Conservation (phyloP, 148 eudicot species). For the Polygonum maritimum region DNA sequence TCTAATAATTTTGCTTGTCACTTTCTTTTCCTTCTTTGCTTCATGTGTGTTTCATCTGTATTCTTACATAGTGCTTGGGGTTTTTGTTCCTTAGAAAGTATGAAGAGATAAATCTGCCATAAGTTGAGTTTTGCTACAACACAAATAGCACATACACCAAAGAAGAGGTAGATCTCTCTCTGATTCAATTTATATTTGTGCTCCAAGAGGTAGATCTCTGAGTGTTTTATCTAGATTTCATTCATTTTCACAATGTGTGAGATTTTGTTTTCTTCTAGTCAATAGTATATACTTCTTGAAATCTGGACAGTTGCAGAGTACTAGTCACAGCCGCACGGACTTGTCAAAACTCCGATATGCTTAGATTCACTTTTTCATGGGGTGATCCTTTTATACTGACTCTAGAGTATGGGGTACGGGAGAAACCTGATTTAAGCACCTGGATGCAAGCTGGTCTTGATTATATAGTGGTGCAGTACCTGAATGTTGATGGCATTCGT, state of each 20-base stretch:
- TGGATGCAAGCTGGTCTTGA: slow-evolving; percentile 96
- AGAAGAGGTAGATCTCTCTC: slow-evolving; percentile 34
- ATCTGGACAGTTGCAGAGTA: not conserved
- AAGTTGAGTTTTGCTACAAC: slow-evolving; percentile 64
- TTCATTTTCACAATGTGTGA: not conserved
- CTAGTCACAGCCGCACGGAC: not conserved
- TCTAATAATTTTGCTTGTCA: not conserved
- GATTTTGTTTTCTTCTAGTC: not conserved
- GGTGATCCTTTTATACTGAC: not conserved
- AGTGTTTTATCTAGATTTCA: not conserved
- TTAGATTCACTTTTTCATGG: not conserved
- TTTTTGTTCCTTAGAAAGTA: slow-evolving; percentile 39
- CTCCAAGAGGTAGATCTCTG: too few relatives aligned
- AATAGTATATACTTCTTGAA: not conserved
- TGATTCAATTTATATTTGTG: too few relatives aligned
- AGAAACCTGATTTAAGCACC: slow-evolving; percentile 65
- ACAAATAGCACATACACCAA: slow-evolving; percentile 82
- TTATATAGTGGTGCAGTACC: slow-evolving; percentile 64
- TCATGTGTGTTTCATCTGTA: not conserved
- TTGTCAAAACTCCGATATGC: not conserved
- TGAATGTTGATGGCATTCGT: slow-evolving; percentile 89
- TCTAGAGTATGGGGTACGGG: slow-evolving; percentile 83
- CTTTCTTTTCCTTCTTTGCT: not conserved
- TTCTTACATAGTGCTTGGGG: not conserved
- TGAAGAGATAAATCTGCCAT: slow-evolving; percentile 78